Base-by-base conservation (phyloP, 352 stramenopile genomes). In the Thalassiosira delicatula region DNA sequence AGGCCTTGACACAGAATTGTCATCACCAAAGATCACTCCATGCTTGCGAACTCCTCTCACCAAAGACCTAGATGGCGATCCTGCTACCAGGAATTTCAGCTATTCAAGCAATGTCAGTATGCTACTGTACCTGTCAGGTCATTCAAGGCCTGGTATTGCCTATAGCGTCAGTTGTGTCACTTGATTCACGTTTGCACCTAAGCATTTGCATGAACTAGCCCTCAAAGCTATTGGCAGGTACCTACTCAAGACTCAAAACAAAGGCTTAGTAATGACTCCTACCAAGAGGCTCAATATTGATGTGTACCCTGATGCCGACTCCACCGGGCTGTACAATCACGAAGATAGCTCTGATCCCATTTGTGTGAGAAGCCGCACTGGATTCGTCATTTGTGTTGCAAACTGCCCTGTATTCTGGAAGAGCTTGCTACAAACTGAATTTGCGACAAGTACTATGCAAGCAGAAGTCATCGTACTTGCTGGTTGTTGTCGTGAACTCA, bases 161-260 rank as follows among this genome's bases (percentile, higher is more conserved):
- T 89, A 81, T 71, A 75, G 79, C 11, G 62, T 83, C 0, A 53
- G 75, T 49, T 76, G 79, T 77, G 82, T 63, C 68, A 79, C 83
- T 27, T 17, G 79, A 8, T 89, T 83, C 29, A 72, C 59, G 21
- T 70, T 83, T 21, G 32, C 17, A 37, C 69, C 76, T 32, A 63
- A 30, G 49, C 29, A 27, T 11, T 67, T 32, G 21, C 81, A 87
- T 54, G 60, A 87, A 53, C 33, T 51, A 30, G 84, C 84, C 12
- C 40, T 90, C 4, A 83, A 82, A 49, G 32, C 57, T 27, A 90
- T 88, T 54, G 71, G 75, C 9, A 49, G 51, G 14, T 90, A 90
- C 66, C 44, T 90, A 19, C 65, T 66, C 29, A 49, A 14, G 3
- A 83, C 79, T 14, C 35, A 40, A 57, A 33, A 75, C 49, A 46